These are phyloP conservation scores for Trifolium fragiferum DNA, from an alignment of 306 rosid genomes.

Conservation along the genomic window DNA sequence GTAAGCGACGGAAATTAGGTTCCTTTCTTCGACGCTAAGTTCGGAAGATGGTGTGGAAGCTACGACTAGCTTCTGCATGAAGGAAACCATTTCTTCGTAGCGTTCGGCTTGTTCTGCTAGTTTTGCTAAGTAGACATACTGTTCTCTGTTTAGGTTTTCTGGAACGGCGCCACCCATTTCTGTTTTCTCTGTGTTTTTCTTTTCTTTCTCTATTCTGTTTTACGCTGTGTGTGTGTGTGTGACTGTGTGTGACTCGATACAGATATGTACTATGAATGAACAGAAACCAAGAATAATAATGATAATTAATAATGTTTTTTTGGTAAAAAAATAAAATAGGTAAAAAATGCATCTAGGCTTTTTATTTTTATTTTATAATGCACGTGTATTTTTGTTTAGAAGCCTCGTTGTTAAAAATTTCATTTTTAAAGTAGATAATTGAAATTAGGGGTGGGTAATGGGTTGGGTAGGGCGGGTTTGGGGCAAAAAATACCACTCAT, in stretches of 20 bases:
- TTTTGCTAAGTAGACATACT: constrained; percentile 72
- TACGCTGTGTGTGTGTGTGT: not conserved
- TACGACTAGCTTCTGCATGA: constrained; percentile 79
- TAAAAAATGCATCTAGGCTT: too few species aligned
- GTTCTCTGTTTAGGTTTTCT: constrained; percentile 68
- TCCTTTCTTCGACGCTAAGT: constrained; percentile 72
- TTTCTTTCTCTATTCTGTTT: not conserved
- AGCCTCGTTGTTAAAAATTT: too few species aligned
- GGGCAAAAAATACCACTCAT: too few species aligned
- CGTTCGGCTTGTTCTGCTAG: constrained; percentile 81
- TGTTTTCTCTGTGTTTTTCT: not conserved
- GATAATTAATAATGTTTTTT: not conserved
- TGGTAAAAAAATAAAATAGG: not conserved
- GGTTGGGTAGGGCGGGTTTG: too few species aligned
- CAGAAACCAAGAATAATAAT: not conserved
- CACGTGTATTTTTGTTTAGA: too few species aligned
- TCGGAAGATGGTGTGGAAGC: constrained; percentile 67
- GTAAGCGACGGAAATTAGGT: constrained; percentile 72
- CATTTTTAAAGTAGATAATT: too few species aligned
- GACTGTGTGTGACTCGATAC: not conserved
- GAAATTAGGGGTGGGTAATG: too few species aligned
- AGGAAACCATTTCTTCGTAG: constrained; percentile 81
- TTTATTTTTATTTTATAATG: too few species aligned
- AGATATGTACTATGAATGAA: not conserved
- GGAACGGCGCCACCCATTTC: constrained; percentile 59